Evolutionary conservation across 2,329 filamentous ascomycete genomes (phyloP).

Genomic region (Rutstroemia sp.): DNA sequence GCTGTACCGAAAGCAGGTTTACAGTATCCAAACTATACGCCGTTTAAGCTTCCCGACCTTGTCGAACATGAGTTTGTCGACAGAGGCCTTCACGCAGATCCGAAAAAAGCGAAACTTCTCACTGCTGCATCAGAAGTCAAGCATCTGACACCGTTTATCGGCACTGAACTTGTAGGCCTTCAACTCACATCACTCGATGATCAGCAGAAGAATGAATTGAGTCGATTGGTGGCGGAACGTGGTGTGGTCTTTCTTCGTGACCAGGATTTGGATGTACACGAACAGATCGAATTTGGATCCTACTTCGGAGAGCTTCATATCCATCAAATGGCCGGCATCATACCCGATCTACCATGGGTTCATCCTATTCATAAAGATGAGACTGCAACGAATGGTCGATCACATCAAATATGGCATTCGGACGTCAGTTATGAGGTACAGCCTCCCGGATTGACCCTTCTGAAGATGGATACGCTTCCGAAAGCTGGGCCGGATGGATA

Average conservation of each 20-base stretch:
- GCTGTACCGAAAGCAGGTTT: constrained; percentile 4
- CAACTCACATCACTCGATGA: constrained; percentile 60
- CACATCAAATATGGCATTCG: constrained; percentile 11
- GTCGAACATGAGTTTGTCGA: constrained; percentile 5
- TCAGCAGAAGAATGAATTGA: constrained; percentile 67
- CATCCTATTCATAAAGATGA: constrained; percentile 9
- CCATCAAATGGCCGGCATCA: constrained; percentile 7
- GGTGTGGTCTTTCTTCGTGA: constrained; percentile 46
- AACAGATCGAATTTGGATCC: constrained; percentile 37
- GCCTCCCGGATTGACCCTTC: constrained; percentile 40
- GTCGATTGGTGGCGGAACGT: constrained; percentile 55
- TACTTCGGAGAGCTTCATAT: constrained; percentile 34
- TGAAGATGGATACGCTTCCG: constrained; percentile 42
- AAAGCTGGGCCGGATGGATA: constrained; percentile 50
- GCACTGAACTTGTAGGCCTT: constrained; percentile 59
- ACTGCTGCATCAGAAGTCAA: constrained; percentile 23
- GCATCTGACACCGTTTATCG: constrained; percentile 55
- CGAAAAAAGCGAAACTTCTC: constrained; percentile 34
- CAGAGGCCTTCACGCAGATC: constrained; percentile 23
- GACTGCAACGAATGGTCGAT: constrained; percentile 8
- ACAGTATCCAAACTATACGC: constrained; percentile 8
- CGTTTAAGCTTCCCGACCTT: constrained; percentile 6
- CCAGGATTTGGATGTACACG: constrained; percentile 38
- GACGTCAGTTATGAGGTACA: constrained; percentile 44
- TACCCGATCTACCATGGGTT: constrained; percentile 9